Conservation (phyloP, 495 filamentous ascomycete genomes). For the Penicillium antarcticum region DNA sequence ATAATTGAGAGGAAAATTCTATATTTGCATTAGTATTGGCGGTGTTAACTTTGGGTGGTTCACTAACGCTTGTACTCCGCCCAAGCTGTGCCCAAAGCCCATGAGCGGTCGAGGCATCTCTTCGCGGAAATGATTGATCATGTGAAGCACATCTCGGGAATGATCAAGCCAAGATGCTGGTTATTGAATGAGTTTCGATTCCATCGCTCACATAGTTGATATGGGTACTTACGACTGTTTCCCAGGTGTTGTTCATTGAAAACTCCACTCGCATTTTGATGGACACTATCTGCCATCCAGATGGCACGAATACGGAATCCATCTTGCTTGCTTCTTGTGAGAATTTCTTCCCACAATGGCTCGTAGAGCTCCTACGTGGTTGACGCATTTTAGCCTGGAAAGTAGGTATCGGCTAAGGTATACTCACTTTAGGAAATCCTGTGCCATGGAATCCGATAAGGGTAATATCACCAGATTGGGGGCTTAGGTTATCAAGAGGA, state of each 20-base stretch:
- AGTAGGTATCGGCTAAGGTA: neutral
- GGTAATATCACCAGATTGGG: conserved; percentile 61
- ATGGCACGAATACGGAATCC: conserved; percentile 60
- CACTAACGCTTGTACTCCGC: conserved; percentile 50
- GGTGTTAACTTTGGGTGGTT: no score
- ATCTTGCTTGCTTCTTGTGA: conserved; percentile 32
- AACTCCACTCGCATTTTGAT: conserved; percentile 51
- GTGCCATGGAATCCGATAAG: conserved; percentile 72
- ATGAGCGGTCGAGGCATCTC: conserved; percentile 65
- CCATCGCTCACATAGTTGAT: neutral
- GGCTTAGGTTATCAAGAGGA: conserved; percentile 51
- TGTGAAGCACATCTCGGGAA: conserved; percentile 67
- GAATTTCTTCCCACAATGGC: conserved; percentile 69
- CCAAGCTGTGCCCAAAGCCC: conserved; percentile 71
- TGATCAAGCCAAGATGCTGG: conserved; percentile 65
- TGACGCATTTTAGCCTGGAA: neutral
- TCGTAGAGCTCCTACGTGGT: conserved; percentile 66
- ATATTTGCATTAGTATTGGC: neutral
- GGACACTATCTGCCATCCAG: conserved; percentile 70
- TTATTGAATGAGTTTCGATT: neutral
- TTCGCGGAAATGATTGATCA: conserved; percentile 70
- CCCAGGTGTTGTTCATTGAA: conserved; percentile 5
- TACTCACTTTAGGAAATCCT: conserved; percentile 65
- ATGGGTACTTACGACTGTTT: neutral
- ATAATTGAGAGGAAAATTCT: conserved; percentile 49